Percentiles rank a stretch among this genome's conserved stretches.
These are phyloP conservation scores for Cyathus striatus DNA, from an alignment of 768 basidiomycete genomes.

Conservation along the genomic window DNA sequence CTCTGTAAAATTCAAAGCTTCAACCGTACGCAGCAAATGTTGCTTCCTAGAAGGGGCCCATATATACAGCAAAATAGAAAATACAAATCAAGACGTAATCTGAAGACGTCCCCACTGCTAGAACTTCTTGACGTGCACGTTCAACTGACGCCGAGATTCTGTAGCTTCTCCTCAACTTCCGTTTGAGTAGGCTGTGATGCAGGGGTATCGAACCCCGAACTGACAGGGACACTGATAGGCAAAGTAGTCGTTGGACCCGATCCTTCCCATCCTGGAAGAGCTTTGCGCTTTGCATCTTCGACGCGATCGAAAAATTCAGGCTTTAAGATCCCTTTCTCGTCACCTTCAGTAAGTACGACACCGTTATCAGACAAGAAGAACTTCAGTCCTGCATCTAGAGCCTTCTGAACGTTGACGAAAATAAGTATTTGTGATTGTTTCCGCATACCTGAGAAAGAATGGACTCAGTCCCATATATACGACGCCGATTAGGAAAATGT, in stretches of 20 bases:
- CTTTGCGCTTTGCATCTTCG: conserved; percentile 38
- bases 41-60: background rate
- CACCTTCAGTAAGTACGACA: conserved; percentile 82
- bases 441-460: conserved; percentile 64
- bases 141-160: background rate
- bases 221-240: background rate
- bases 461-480: background rate
- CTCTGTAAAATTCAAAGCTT: too few species aligned
- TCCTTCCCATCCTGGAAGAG: conserved; percentile 29
- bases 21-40: too few species aligned
- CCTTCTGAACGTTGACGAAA: conserved; percentile 71
- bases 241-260: background rate
- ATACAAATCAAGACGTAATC: background rate
- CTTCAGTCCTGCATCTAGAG: conserved; percentile 59
- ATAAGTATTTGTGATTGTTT: conserved; percentile 73
- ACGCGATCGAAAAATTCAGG: conserved; percentile 69
- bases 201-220: conserved; percentile 5
- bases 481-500: background rate
- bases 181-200: conserved; percentile 5
- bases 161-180: background rate
- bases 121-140: too few species aligned
- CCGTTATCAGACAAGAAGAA: conserved; percentile 85
- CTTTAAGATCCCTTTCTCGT: conserved; percentile 54
- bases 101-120: too few species aligned
- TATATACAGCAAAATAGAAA: background rate